Percentiles rank a stretch among this genome's conserved stretches.
phyloP scores from a whole-genome alignment of 208 protist species.

The Naegleria lovaniensis region DNA sequence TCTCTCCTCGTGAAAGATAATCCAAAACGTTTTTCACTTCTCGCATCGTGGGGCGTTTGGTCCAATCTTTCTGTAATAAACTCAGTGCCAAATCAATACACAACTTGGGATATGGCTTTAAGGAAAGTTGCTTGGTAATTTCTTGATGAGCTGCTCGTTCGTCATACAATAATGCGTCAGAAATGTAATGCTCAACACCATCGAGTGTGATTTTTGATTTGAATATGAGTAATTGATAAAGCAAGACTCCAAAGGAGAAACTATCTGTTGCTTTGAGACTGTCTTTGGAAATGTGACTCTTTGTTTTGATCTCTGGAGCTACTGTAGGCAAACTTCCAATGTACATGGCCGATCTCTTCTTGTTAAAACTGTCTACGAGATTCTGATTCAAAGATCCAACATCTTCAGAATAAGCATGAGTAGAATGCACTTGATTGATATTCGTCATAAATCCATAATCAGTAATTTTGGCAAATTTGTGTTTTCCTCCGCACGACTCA shows the following conservation, averaged over 20 bases:
- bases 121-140: not conserved
- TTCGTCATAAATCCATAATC: not conserved
- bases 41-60: not conserved
- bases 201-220: not conserved
- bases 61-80: not conserved
- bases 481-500: not conserved
- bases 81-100: not conserved
- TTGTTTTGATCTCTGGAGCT: not conserved
- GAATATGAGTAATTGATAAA: not conserved
- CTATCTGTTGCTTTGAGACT: not conserved
- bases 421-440: not conserved
- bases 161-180: not conserved
- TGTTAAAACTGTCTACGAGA: not conserved
- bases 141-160: not conserved
- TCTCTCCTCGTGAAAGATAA: too few species aligned
- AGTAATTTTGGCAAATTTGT: not conserved
- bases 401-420: not conserved
- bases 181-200: not conserved
- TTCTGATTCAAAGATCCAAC: not conserved
- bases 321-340: not conserved
- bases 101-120: not conserved
- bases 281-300: not conserved
- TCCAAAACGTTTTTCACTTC: not conserved
- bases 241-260: not conserved
- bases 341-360: not conserved